phyloP scores from a whole-genome alignment of 345 rosid genomes.

The Trapa bicornis region DNA sequence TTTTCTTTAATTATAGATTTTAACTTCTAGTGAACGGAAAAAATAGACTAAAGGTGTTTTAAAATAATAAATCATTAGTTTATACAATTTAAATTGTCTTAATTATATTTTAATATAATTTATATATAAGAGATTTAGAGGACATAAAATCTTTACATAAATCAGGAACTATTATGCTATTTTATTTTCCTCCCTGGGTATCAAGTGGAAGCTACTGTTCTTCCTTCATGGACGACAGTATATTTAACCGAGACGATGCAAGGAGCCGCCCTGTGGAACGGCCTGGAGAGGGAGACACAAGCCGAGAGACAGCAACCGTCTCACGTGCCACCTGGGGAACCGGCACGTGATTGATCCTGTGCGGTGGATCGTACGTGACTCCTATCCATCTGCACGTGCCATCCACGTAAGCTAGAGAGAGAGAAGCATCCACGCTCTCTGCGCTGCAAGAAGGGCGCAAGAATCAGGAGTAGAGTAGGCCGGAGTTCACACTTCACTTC shows the following conservation, averaged over 20 bases:
- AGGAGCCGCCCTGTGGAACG: not conserved
- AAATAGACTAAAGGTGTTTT: no score
- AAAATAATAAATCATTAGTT: no score
- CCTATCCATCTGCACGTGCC: not conserved
- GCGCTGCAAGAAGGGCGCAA: not conserved
- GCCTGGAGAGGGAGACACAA: slow-evolving; percentile 1
- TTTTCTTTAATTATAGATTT: no score
- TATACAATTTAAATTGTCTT: no score
- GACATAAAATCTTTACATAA: no score
- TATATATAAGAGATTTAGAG: no score
- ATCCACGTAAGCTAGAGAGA: not conserved
- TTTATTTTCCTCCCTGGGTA: no score
- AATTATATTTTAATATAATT: no score
- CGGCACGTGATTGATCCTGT: slow-evolving; percentile 1
- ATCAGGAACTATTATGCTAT: no score
- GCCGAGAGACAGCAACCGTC: not conserved
- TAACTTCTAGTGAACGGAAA: no score
- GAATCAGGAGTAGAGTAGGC: not conserved
- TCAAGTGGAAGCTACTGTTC: no score
- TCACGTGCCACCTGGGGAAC: slow-evolving; percentile 5
- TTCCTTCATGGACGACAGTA: no score
- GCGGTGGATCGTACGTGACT: not conserved
- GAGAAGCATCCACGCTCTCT: not conserved
- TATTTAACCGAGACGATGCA: not conserved
- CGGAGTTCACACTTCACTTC: not conserved